Base-by-base conservation (phyloP, 805 yeast genomes). In the Metschnikowia bowlesiae region DNA sequence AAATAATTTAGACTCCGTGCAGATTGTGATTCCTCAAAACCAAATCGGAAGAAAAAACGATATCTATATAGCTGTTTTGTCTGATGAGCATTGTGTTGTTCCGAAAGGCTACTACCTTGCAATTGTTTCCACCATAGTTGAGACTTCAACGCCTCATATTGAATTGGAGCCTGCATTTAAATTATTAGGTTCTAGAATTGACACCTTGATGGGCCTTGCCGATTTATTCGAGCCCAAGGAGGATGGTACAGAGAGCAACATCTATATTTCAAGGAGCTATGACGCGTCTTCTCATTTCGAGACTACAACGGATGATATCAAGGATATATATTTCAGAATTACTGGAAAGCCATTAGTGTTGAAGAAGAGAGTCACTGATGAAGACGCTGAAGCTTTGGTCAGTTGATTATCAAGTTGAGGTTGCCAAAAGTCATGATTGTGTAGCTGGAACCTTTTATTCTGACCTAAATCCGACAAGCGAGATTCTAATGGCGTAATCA, bases 221-320 rank as follows among this genome's bases (percentile, higher is more conserved):
- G 97, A 92, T 56, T 63, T 94, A 44, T 89, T 85, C 62, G 97
- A 87, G 68, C 98, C 99, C 11, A 65, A 74, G 10, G 86, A 81
- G 36, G 96, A 89, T 65, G 99, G 99, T 9, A 74, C 85, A 14
- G 74, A 78, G 53, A 91, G 87, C 67, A 82, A 85, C 50, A 82
- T 94, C 45, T 94, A 71, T 70, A 77, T 94, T 51, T 89, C 97
- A 36, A 87, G 81, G 72, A 87, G 96, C 52, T 94, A 90, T 67
- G 99, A 94, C 67, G 86, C 98, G 1, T 79, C 96, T 8, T 89
- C 97, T 8, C 99, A 94, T 71, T 94, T 94, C 66, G 99, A 94
- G 71, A 75, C 91, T 39, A 87, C 96, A 61, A 94, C 99, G 37
- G 98, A 94, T 67, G 98, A 94, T 68, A 96, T 94, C 60, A 90